These are phyloP conservation scores for Colletotrichum agaves DNA, from an alignment of 2,329 filamentous ascomycete genomes.

Conservation along the genomic window DNA sequence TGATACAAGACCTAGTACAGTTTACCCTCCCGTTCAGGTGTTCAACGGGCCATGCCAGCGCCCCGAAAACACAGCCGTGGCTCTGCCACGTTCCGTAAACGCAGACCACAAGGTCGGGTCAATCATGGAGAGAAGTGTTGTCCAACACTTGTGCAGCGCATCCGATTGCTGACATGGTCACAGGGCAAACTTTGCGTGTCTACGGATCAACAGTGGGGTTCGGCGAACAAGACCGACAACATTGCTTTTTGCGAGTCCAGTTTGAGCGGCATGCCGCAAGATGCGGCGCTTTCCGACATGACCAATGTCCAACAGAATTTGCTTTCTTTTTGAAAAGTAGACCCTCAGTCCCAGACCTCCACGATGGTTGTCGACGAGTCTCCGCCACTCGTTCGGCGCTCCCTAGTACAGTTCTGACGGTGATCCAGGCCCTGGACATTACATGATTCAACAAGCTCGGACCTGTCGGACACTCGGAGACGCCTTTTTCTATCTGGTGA, in stretches of 20 bases:
- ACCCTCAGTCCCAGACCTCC: slow-evolving; percentile 15
- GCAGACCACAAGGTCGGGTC: slow-evolving; percentile 9
- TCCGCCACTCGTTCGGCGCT: neutral
- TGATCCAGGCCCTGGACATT: neutral
- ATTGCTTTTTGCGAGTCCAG: slow-evolving; percentile 17
- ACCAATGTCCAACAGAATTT: slow-evolving; percentile 20
- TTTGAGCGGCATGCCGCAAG: slow-evolving; percentile 10
- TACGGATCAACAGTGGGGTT: neutral
- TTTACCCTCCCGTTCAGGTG: neutral
- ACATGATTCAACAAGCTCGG: neutral
- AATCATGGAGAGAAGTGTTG: neutral
- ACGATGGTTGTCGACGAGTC: slow-evolving; percentile 12
- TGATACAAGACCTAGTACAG: neutral
- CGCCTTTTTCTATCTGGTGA: slow-evolving; percentile 2
- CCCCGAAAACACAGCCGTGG: neutral
- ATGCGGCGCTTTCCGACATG: slow-evolving; percentile 9
- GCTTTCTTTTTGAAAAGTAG: slow-evolving; percentile 8
- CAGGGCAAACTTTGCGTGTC: neutral
- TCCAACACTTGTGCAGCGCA: neutral
- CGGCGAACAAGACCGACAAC: slow-evolving; percentile 1
- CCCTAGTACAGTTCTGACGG: neutral
- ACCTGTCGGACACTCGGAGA: slow-evolving; percentile 11
- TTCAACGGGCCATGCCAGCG: slow-evolving; percentile 9
- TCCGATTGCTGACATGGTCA: neutral
- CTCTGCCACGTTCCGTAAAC: slow-evolving; percentile 20